Conservation (phyloP, 2,329 filamentous ascomycete genomes). For the Eutypella sp. region DNA sequence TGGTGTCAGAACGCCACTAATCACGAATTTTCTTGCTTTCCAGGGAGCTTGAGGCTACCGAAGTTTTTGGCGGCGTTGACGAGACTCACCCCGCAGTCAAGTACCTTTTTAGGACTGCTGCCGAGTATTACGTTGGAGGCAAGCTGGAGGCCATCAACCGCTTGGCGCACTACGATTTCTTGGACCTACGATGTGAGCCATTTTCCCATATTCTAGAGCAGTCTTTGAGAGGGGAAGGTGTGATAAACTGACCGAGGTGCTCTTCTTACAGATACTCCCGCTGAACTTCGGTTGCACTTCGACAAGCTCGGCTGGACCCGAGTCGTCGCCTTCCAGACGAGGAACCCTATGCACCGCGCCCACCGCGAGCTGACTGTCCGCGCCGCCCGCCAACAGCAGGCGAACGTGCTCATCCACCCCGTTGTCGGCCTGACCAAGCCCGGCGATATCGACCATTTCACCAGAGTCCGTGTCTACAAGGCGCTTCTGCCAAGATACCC, state of each 20-base stretch:
- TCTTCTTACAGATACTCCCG: constrained; percentile 65
- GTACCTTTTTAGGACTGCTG: constrained; percentile 75
- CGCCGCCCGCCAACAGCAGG: constrained; percentile 89
- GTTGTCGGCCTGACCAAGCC: constrained; percentile 98
- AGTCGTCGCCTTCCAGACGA: constrained; percentile 98
- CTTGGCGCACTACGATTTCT: constrained; percentile 98
- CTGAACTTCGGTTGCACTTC: constrained; percentile 92
- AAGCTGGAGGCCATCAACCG: constrained; percentile 94
- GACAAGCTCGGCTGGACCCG: constrained; percentile 99
- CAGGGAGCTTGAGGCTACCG: constrained; percentile 81
- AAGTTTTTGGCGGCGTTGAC: constrained; percentile 90
- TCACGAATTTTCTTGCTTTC: constrained; percentile 11
- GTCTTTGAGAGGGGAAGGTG: background rate
- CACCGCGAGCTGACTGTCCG: constrained; percentile 97
- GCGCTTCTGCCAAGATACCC: constrained; percentile 93
- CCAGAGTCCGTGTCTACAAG: constrained; percentile 97
- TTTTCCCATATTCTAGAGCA: background rate
- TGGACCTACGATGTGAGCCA: constrained; percentile 79
- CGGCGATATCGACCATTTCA: constrained; percentile 99
- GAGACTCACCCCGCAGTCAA: constrained; percentile 88
- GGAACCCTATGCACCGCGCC: constrained; percentile 98
- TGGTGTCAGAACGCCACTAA: constrained; percentile 50
- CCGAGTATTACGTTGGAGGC: constrained; percentile 91
- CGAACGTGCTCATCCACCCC: constrained; percentile 98
- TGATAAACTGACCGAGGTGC: constrained; percentile 11